These are phyloP conservation scores for Lycium ferocissimum DNA, from an alignment of 257 asterid species.

Conservation along the genomic window DNA sequence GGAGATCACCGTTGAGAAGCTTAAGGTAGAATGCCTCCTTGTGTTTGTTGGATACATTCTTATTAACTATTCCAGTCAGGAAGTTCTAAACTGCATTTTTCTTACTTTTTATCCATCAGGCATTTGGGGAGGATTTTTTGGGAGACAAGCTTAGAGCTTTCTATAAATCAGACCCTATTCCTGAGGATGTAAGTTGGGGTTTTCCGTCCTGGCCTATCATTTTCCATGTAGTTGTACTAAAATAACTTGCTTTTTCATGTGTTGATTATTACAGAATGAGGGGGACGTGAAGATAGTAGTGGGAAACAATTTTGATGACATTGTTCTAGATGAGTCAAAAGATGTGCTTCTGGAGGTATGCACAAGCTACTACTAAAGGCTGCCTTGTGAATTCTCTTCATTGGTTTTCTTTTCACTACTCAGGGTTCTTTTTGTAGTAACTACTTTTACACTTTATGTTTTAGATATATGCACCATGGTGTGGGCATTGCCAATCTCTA, in stretches of 20 bases:
- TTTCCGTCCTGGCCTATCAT: background rate
- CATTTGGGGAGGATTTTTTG: conserved; percentile 73
- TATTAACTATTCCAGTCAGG: background rate
- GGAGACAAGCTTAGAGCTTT: conserved; percentile 81
- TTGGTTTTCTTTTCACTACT: background rate
- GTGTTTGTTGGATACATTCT: background rate
- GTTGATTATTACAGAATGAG: conserved; percentile 62
- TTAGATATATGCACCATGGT: conserved; percentile 97
- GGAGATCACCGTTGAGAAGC: conserved; percentile 68
- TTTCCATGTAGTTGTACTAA: background rate
- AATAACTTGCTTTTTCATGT: background rate
- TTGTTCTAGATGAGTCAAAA: conserved; percentile 92
- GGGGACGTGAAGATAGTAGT: conserved; percentile 92
- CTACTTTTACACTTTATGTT: background rate
- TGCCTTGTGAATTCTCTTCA: background rate
- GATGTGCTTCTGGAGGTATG: conserved; percentile 98
- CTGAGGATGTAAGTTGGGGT: conserved; percentile 62
- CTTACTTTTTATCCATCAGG: conserved; percentile 47
- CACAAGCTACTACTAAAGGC: background rate
- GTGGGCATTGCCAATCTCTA: conserved; percentile 92
- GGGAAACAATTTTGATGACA: conserved; percentile 89
- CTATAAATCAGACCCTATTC: conserved; percentile 89
- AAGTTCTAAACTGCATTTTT: background rate
- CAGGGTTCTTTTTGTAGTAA: background rate
- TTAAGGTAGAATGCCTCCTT: conserved; percentile 59